phyloP scores from a whole-genome alignment of 2,329 filamentous ascomycete genomes.

The Coniochaeta sp. region DNA sequence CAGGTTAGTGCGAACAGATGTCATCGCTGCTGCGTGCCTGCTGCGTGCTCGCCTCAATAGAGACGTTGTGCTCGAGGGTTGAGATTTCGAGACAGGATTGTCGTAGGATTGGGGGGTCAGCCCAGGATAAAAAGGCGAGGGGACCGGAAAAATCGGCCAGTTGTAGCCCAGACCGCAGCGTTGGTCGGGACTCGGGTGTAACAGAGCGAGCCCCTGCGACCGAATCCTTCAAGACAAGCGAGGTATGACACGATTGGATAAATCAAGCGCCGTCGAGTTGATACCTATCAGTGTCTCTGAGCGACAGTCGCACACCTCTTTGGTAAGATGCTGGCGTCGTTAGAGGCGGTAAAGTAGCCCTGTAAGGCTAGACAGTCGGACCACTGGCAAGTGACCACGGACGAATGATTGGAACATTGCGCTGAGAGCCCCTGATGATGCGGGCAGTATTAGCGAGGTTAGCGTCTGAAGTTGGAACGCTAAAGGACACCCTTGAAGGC shows the following conservation, averaged over 20 bases:
- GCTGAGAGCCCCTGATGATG: too few species aligned
- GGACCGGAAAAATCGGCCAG: background rate
- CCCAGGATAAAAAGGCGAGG: background rate
- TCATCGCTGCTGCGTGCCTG: conserved; percentile 28
- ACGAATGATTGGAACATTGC: too few species aligned
- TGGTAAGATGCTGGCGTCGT: too few species aligned
- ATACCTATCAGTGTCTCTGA: background rate
- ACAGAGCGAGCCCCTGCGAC: background rate
- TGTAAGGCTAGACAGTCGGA: too few species aligned
- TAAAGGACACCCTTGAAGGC: too few species aligned
- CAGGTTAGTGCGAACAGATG: conserved; percentile 24
- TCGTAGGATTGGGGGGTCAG: background rate
- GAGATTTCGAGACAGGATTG: background rate
- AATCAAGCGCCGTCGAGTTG: background rate
- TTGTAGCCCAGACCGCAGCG: background rate
- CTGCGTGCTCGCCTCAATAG: conserved; percentile 25
- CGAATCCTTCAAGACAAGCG: background rate
- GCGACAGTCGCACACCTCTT: background rate
- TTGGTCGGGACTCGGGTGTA: too few species aligned
- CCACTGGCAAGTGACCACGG: too few species aligned
- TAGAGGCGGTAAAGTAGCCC: too few species aligned
- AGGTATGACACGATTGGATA: background rate
- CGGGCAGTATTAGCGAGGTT: too few species aligned
- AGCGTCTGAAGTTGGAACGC: too few species aligned
- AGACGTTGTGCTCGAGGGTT: background rate